Base-by-base conservation (phyloP, 192 early-diverging fungal species). In the Gaertneriomyces semiglobifer region DNA sequence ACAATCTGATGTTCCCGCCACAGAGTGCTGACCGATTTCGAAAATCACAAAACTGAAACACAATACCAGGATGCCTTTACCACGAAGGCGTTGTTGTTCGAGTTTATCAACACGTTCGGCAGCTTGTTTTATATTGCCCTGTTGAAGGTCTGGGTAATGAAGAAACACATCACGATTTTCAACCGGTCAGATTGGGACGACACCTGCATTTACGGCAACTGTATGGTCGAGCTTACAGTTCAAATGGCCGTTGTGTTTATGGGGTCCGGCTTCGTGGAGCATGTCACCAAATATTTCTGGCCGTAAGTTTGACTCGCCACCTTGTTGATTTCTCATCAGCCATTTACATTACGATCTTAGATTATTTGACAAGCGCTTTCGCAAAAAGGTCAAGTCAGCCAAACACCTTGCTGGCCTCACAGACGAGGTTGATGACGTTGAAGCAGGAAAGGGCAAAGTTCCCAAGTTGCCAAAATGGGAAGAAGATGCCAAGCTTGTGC, bases 81-180 rank as follows among this genome's bases (percentile, higher is more conserved):
- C 19, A 12, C 75, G 55, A 89, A 89, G 61, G 69, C 63, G 6
- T 85, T 82, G 65, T 42, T 89, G 14, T 78, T 90, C 58, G 77
- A 77, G 46, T 86, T 88, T 56, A 55, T 88, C 47, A 85, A 87
- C 74, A 86, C 80, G 61, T 90, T 84, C 65, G 76, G 77, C n/a
- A 63, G 71, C 5, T 58, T 90, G 12, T 71, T 88, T 56, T 88
- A 88, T 60, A 78, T 84, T 42, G 74, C 77, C 19, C 64, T 85
- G n/a, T 58, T 86, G 43, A 88, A 85, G 74, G 70, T 68, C 3
- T 73, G 64, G 53, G 57, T 58, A 10, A 11, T 20, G 62, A 18
- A 55, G 14, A 16, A 20, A 6, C 16, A 54, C 40, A 56, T 63
- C 11, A 53, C 12, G 8, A 19, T 53, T 18, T 18, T 63, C n/a